Percentiles rank a stretch among this genome's conserved stretches.
phyloP scores from a whole-genome alignment of 2,329 filamentous ascomycete species.

The Phoma herbarum region DNA sequence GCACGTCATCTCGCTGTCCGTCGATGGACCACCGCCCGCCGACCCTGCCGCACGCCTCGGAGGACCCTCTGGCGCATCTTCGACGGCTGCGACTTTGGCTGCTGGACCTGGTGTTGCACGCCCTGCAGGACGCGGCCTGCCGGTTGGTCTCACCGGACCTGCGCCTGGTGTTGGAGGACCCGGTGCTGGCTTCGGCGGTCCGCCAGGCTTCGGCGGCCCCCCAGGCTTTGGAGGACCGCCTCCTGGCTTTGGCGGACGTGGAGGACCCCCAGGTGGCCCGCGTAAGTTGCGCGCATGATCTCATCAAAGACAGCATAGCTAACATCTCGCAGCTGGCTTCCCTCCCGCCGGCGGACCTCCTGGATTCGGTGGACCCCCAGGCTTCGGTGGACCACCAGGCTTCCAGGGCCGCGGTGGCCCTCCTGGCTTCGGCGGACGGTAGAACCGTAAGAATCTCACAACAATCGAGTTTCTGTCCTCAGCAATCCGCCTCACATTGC shows the following conservation, averaged over 20 bases:
- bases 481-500: slow-evolving; percentile 5
- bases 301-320: slow-evolving; percentile 16
- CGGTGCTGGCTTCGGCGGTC: slow-evolving; percentile 67
- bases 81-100: slow-evolving; percentile 69
- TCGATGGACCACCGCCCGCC: slow-evolving; percentile 93
- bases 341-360: slow-evolving; percentile 63
- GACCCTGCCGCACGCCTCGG: slow-evolving; percentile 91
- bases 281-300: slow-evolving; percentile 36
- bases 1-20: slow-evolving; percentile 92
- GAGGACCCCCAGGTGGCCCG: slow-evolving; percentile 51
- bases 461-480: not conserved
- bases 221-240: slow-evolving; percentile 48
- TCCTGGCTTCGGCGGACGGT: slow-evolving; percentile 41
- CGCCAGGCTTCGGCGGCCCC: slow-evolving; percentile 50
- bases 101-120: slow-evolving; percentile 90
- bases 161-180: slow-evolving; percentile 86
- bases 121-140: slow-evolving; percentile 85
- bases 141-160: slow-evolving; percentile 86
- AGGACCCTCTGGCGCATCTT: slow-evolving; percentile 71
- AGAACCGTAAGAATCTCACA: slow-evolving; percentile 9
- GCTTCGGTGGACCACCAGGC: slow-evolving; percentile 51
- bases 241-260: slow-evolving; percentile 50
- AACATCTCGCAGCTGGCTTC: slow-evolving; percentile 44
- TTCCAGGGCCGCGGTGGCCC: slow-evolving; percentile 39
- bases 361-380: slow-evolving; percentile 54